Evolutionary conservation across 139 green algal species (phyloP).

Genomic region (Picochlorum sp.): DNA sequence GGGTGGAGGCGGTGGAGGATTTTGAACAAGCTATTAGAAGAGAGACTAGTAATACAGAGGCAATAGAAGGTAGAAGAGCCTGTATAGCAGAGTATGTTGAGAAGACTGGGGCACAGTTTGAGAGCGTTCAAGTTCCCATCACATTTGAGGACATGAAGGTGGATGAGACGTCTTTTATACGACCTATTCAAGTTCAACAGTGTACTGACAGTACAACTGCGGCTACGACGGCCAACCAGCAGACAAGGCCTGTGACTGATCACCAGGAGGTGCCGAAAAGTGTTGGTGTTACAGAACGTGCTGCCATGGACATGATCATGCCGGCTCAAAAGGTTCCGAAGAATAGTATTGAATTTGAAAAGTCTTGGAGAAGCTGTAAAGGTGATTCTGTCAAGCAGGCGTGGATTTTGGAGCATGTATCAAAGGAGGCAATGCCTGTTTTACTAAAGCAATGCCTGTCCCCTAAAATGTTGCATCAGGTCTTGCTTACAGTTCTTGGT

Average conservation of each 20-base stretch:
- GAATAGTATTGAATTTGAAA: constrained; percentile 61
- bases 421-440: constrained; percentile 33
- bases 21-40: constrained; percentile 57
- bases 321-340: background rate
- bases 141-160: background rate
- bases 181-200: too few relatives aligned
- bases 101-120: constrained; percentile 9
- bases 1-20: constrained; percentile 44
- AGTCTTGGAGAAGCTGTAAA: constrained; percentile 43
- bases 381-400: constrained; percentile 39
- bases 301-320: background rate
- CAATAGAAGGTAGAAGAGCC: constrained; percentile 29
- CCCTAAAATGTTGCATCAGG: constrained; percentile 26
- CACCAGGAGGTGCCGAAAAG: background rate
- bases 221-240: too few relatives aligned
- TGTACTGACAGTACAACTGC: too few relatives aligned
- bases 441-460: constrained; percentile 58
- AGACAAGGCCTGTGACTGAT: background rate
- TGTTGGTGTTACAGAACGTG: background rate
- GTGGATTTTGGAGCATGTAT: constrained; percentile 40
- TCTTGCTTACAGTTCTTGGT: constrained; percentile 16
- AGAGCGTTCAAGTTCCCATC: constrained; percentile 1
- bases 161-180: too few relatives aligned
- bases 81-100: constrained; percentile 2
- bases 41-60: constrained; percentile 45